phyloP scores from a whole-genome alignment of 2,329 filamentous ascomycete genomes.

The Helotiales sp. region DNA sequence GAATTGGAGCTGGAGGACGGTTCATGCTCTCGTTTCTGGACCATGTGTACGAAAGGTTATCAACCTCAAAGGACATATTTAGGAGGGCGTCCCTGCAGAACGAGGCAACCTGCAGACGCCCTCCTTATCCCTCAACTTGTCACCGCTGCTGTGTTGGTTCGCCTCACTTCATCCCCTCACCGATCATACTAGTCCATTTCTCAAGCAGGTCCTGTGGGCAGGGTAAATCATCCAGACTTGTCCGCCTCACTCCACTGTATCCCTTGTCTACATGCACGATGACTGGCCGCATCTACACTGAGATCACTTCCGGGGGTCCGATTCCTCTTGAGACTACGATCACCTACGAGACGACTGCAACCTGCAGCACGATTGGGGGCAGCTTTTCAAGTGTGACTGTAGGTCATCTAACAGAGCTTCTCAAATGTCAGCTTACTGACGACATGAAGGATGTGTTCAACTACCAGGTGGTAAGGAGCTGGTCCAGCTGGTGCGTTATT shows the following conservation, averaged over 20 bases:
- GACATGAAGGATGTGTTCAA: too few relatives aligned
- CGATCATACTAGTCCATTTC: conserved; percentile 5
- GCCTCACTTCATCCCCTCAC: conserved; percentile 13
- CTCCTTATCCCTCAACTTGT: conserved; percentile 1
- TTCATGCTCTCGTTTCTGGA: too few relatives aligned
- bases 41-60: too few relatives aligned
- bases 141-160: conserved; percentile 7
- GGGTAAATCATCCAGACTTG: conserved; percentile 1
- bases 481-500: too few relatives aligned
- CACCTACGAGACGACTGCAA: background rate
- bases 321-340: background rate
- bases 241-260: background rate
- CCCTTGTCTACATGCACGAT: conserved; percentile 6
- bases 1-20: too few relatives aligned
- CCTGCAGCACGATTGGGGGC: background rate
- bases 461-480: too few relatives aligned
- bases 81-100: too few relatives aligned
- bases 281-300: conserved; percentile 7
- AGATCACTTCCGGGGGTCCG: background rate
- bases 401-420: too few relatives aligned
- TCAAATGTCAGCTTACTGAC: too few relatives aligned
- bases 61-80: too few relatives aligned
- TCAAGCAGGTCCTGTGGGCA: background rate
- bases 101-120: conserved; percentile 10
- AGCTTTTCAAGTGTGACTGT: too few relatives aligned